These are phyloP conservation scores for Diaporthe helianthi DNA, from an alignment of 2,329 filamentous ascomycete genomes.

Conservation along the genomic window DNA sequence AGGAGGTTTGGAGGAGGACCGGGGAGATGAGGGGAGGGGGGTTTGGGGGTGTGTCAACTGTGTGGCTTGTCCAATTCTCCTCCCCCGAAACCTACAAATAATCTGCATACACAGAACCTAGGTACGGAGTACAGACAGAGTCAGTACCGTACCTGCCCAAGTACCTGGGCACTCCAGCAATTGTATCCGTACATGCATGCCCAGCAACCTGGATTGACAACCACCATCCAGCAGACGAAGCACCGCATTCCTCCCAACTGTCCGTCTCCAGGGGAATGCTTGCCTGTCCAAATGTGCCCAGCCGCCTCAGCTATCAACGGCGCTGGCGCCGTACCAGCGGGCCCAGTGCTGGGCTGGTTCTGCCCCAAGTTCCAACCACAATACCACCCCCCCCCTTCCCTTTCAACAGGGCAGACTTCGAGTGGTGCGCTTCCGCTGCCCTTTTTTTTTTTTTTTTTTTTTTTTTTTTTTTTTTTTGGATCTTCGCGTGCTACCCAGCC, in stretches of 20 bases:
- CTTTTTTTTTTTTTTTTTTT: no score
- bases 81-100: no score
- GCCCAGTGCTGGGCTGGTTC: not conserved
- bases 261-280: slow-evolving; percentile 16
- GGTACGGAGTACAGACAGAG: no score
- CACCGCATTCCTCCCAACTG: slow-evolving; percentile 9
- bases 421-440: slow-evolving; percentile 16
- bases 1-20: not conserved
- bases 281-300: slow-evolving; percentile 6
- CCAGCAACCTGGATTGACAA: not conserved
- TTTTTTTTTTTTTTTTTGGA: no score
- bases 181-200: no score
- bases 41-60: not conserved
- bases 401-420: slow-evolving; percentile 1
- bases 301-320: slow-evolving; percentile 16
- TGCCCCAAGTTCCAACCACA: no score
- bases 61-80: slow-evolving; percentile 2
- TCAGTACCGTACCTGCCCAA: not conserved
- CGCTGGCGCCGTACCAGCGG: slow-evolving; percentile 15
- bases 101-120: no score
- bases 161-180: not conserved
- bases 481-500: not conserved
- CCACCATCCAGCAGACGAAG: not conserved
- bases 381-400: not conserved
- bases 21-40: not conserved